Evolutionary conservation across 163 green algal species (phyloP).

Genomic region (Coccomyxa subellipsoidea): DNA sequence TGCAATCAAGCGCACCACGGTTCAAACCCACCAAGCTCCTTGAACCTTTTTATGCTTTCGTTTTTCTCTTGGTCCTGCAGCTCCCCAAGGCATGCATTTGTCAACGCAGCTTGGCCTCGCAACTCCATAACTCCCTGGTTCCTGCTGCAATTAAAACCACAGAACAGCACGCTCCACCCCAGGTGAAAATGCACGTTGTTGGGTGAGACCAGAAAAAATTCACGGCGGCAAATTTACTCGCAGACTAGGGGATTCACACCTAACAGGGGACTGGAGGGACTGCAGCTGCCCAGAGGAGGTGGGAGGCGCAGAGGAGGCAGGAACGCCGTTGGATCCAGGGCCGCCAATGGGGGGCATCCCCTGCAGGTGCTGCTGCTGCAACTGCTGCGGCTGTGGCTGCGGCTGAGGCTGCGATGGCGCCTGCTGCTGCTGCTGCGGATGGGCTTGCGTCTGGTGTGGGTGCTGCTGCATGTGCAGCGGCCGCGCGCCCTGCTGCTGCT

Average conservation of each 20-base stretch:
- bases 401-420: not conserved
- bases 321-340: not conserved
- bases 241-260: too few species aligned
- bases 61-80: not conserved
- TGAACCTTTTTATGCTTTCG: not conserved
- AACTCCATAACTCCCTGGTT: too few species aligned
- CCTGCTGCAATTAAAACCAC: too few species aligned
- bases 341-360: not conserved
- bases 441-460: not conserved
- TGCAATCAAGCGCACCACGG: not conserved
- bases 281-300: not conserved
- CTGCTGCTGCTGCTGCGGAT: not conserved
- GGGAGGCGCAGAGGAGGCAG: not conserved
- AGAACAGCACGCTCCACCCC: too few species aligned
- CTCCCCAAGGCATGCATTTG: too few species aligned
- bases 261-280: not conserved
- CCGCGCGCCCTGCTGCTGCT: not conserved
- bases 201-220: too few species aligned
- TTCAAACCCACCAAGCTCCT: not conserved
- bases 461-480: not conserved
- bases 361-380: not conserved
- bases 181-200: too few species aligned
- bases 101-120: too few species aligned
- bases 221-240: too few species aligned
- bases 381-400: not conserved